A percentile compares a stretch with the other conserved stretches of the same genome.
These are phyloP conservation scores for Lepiota venenata DNA, from an alignment of 768 basidiomycete species.

Conservation along the genomic window DNA sequence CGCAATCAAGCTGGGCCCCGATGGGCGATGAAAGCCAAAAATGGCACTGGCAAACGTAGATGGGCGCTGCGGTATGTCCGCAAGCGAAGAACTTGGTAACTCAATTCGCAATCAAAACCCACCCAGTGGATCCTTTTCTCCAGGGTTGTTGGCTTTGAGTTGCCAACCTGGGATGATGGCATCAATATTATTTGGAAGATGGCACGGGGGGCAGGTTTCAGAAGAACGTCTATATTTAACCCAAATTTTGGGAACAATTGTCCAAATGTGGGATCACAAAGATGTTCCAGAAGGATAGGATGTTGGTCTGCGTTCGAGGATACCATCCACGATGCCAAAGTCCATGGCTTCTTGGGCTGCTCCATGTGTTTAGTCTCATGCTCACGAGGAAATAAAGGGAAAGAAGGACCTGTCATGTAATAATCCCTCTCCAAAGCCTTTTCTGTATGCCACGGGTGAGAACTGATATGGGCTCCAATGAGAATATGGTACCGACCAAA, in stretches of 20 bases:
- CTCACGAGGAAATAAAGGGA: conserved; percentile 16
- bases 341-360: conserved; percentile 82
- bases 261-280: conserved; percentile 7
- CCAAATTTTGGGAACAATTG: conserved; percentile 1
- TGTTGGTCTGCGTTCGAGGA: conserved; percentile 69
- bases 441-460: conserved; percentile 45
- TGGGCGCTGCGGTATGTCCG: conserved; percentile 2
- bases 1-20: not conserved
- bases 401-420: conserved; percentile 79
- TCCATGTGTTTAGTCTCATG: conserved; percentile 17
- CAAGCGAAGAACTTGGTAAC: not conserved
- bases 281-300: conserved; percentile 30
- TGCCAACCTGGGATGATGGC: not conserved
- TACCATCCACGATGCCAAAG: conserved; percentile 93
- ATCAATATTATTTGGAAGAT: conserved; percentile 1
- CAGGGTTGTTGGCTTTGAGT: not conserved
- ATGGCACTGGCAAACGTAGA: not conserved
- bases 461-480: conserved; percentile 10
- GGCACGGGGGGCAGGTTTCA: not conserved
- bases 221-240: not conserved
- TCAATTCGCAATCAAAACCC: not conserved
- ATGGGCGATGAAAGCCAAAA: not conserved
- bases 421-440: conserved; percentile 91
- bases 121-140: not conserved
- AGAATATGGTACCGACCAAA: conserved; percentile 57